Evolutionary conservation across 768 basidiomycete genomes (phyloP).

Genomic region (Pleurotus tuoliensis): DNA sequence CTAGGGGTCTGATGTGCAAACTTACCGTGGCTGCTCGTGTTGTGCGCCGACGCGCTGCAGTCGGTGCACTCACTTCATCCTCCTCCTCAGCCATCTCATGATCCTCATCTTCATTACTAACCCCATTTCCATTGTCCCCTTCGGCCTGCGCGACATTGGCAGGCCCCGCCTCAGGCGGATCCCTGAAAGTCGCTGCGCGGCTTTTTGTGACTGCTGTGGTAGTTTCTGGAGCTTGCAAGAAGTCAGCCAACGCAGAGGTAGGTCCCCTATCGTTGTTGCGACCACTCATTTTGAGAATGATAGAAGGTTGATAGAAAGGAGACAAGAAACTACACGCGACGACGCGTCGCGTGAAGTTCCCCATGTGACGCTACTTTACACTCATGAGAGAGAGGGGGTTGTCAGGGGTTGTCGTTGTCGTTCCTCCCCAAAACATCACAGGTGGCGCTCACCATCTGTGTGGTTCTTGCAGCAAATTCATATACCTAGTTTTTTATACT

Average conservation of each 20-base stretch:
- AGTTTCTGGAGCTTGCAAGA: slow-evolving; percentile 60
- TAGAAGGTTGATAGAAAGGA: no score
- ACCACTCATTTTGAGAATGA: no score
- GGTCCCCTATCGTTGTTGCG: slow-evolving; percentile 70
- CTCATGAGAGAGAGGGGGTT: no score
- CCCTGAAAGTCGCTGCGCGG: slow-evolving; percentile 25
- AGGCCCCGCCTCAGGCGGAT: slow-evolving; percentile 42
- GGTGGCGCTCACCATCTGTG: no score
- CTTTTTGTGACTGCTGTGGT: slow-evolving; percentile 42
- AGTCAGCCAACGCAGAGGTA: slow-evolving; percentile 79
- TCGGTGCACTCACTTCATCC: slow-evolving; percentile 10
- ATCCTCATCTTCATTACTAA: slow-evolving; percentile 11
- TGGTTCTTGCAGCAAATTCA: no score
- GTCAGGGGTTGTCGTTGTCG: no score
- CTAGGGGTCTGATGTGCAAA: no score
- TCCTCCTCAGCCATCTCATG: slow-evolving; percentile 14
- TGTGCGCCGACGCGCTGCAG: slow-evolving; percentile 8
- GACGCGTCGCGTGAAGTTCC: no score
- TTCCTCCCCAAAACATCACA: no score
- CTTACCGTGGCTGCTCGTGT: not conserved
- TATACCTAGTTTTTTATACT: no score
- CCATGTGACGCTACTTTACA: no score
- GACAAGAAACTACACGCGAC: no score
- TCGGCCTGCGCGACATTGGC: slow-evolving; percentile 24
- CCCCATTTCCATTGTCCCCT: slow-evolving; percentile 8